These are phyloP conservation scores for Haplosporangium gracile DNA, from an alignment of 192 early-diverging fungal species.

Conservation along the genomic window DNA sequence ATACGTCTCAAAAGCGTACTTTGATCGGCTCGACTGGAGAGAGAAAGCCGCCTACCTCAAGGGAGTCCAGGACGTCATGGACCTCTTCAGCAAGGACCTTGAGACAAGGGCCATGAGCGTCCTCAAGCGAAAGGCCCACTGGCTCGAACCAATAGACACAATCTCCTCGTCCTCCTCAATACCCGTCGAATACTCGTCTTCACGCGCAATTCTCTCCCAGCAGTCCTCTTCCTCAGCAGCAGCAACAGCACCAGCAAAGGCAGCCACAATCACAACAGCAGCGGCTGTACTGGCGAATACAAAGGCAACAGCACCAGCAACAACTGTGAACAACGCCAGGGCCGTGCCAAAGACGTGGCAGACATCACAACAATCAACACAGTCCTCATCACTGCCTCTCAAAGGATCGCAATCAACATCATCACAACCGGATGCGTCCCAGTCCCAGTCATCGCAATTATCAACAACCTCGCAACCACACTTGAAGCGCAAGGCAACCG, in stretches of 20 bases:
- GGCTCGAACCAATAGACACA: not conserved
- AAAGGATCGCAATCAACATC: not conserved
- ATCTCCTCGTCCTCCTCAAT: not conserved
- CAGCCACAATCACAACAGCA: not conserved
- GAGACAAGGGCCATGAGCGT: not conserved
- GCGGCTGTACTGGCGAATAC: not conserved
- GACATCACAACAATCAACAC: not conserved
- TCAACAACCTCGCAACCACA: not conserved
- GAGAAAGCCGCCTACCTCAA: not conserved
- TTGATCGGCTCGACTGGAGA: not conserved
- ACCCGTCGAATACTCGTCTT: not conserved
- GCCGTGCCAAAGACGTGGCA: not conserved
- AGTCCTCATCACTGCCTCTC: not conserved
- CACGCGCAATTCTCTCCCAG: not conserved
- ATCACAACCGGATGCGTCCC: not conserved
- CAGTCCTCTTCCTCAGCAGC: not conserved
- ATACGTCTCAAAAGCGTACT: not conserved
- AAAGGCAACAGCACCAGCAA: not conserved
- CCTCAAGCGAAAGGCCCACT: conserved; percentile 1
- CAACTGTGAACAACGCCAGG: not conserved
- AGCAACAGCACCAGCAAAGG: not conserved
- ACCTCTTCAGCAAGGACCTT: conserved; percentile 3
- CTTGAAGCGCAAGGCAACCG: not conserved
- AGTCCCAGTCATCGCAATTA: not conserved
- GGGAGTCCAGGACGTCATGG: not conserved